A percentile compares a stretch with the other conserved stretches of the same genome.
phyloP scores from a whole-genome alignment of 805 yeast genomes.

The Ogataea pilisensis region DNA sequence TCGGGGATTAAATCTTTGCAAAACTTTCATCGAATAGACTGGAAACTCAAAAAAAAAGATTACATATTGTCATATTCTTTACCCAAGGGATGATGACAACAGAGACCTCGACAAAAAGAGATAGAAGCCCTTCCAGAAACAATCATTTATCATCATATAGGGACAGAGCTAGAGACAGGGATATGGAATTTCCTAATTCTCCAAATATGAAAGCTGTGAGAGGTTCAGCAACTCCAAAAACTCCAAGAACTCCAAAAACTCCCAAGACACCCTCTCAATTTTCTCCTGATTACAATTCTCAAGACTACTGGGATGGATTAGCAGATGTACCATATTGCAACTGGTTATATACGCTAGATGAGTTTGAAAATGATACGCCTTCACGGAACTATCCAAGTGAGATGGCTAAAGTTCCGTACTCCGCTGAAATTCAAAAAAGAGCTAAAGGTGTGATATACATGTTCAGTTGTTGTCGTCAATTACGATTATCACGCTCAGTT shows the following conservation, averaged over 20 bases:
- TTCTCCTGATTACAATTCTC: slow-evolving; percentile 5
- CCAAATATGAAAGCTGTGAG: background rate
- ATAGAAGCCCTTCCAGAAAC: slow-evolving; percentile 10
- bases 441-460: slow-evolving; percentile 47
- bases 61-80: too few relatives aligned
- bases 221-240: slow-evolving; percentile 6
- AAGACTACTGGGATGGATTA: slow-evolving; percentile 29
- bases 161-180: slow-evolving; percentile 11
- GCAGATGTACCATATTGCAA: slow-evolving; percentile 20
- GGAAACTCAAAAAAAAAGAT: too few relatives aligned
- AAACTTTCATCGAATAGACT: too few relatives aligned
- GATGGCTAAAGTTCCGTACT: slow-evolving; percentile 26
- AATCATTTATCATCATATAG: slow-evolving; percentile 4
- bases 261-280: slow-evolving; percentile 5
- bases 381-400: slow-evolving; percentile 29
- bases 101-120: slow-evolving; percentile 4
- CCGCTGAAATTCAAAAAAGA: slow-evolving; percentile 39
- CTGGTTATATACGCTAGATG: slow-evolving; percentile 27
- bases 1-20: too few relatives aligned
- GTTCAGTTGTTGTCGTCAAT: slow-evolving; percentile 38
- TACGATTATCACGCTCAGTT: slow-evolving; percentile 45
- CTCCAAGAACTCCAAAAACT: slow-evolving; percentile 12
- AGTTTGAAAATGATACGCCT: slow-evolving; percentile 28
- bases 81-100: too few relatives aligned
- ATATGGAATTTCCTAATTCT: background rate